phyloP scores from a whole-genome alignment of 2,329 filamentous ascomycete species.

The Coniella vitis region DNA sequence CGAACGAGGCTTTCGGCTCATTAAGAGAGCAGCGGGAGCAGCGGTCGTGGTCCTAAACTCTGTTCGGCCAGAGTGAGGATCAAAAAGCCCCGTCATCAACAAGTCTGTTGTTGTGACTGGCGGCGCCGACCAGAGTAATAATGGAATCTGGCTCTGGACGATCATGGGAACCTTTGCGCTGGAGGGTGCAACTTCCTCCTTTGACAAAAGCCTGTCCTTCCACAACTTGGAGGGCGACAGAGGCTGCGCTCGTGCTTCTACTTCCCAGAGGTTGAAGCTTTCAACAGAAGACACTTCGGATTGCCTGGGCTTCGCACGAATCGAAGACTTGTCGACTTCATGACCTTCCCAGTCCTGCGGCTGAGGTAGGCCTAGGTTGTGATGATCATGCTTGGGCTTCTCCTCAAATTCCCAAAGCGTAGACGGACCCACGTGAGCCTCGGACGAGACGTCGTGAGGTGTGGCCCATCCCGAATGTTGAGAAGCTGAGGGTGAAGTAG shows the following conservation, averaged over 20 bases:
- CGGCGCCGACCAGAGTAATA: conserved; percentile 18
- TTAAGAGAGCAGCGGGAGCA: conserved; percentile 26
- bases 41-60: conserved; percentile 24
- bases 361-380: conserved; percentile 15
- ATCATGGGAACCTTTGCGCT: not conserved
- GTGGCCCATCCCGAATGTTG: not conserved
- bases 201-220: not conserved
- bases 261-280: conserved; percentile 19
- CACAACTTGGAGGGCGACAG: conserved; percentile 7
- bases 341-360: conserved; percentile 16
- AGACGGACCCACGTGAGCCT: not conserved
- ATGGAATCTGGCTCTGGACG: not conserved
- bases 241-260: not conserved
- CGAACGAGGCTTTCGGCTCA: conserved; percentile 23
- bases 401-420: conserved; percentile 9
- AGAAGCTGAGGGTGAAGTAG: not conserved
- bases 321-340: conserved; percentile 7
- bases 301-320: conserved; percentile 13
- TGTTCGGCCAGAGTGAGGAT: conserved; percentile 17
- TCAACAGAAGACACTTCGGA: conserved; percentile 12
- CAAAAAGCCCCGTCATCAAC: conserved; percentile 20
- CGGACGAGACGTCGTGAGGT: not conserved
- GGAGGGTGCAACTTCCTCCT: not conserved
- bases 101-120: conserved; percentile 1
- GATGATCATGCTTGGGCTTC: conserved; percentile 3